Evolutionary conservation across 805 yeast species (phyloP).

Genomic region (Kluyveromyces dobzhanskii): DNA sequence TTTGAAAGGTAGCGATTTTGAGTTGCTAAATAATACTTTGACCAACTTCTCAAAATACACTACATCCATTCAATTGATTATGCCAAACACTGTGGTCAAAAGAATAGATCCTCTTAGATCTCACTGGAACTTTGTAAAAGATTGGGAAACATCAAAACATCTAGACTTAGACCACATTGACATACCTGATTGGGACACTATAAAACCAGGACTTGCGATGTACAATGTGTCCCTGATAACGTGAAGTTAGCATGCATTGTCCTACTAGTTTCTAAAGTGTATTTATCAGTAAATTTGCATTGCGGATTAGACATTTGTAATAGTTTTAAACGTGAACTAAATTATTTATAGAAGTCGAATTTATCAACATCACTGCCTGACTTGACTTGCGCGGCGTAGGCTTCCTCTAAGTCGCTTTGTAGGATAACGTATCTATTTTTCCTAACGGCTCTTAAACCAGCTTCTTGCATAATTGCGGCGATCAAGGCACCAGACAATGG

Average conservation of each 20-base stretch:
- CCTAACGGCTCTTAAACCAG: conserved; percentile 97
- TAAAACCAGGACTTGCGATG: conserved; percentile 58
- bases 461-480: conserved; percentile 99
- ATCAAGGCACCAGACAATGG: conserved; percentile 95
- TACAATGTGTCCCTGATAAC: conserved; percentile 31
- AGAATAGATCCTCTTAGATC: conserved; percentile 10
- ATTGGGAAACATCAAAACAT: conserved; percentile 40
- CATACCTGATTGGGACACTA: conserved; percentile 34
- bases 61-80: conserved; percentile 9
- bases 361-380: conserved; percentile 92
- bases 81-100: conserved; percentile 21
- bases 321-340: neutral
- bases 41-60: conserved; percentile 9
- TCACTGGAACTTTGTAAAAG: conserved; percentile 2
- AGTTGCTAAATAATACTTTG: conserved; percentile 19
- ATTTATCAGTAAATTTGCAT: too few species aligned
- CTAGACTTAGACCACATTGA: conserved; percentile 73
- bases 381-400: conserved; percentile 94
- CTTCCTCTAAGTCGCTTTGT: conserved; percentile 95
- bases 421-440: conserved; percentile 94
- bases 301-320: conserved; percentile 3
- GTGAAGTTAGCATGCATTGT: too few species aligned
- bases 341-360: conserved; percentile 88
- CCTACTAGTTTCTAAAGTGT: too few species aligned
- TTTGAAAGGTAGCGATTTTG: conserved; percentile 37